A percentile compares a stretch with the other conserved stretches of the same genome.
Evolutionary conservation across 768 basidiomycete genomes (phyloP).

Genomic region (Suillus bovinus): DNA sequence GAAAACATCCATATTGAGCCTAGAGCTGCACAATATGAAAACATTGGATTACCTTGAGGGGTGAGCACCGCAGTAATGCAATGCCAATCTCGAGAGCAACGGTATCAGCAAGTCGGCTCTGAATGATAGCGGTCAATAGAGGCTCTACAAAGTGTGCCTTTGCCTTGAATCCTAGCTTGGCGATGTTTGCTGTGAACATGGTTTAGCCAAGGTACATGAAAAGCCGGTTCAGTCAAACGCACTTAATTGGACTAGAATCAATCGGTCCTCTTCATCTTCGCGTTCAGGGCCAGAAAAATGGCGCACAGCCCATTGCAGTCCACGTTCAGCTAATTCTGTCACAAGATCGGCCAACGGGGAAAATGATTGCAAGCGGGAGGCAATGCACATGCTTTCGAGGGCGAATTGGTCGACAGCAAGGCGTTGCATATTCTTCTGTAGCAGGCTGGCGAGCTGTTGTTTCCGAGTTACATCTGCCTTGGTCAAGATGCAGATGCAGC

Average conservation of each 20-base stretch:
- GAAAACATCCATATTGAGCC: constrained; percentile 1
- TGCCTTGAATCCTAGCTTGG: constrained; percentile 13
- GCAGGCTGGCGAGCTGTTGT: constrained; percentile 16
- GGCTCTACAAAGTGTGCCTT: constrained; percentile 72
- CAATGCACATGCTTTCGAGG: constrained; percentile 35
- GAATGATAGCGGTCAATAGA: constrained; percentile 61
- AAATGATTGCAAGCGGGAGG: constrained; percentile 24
- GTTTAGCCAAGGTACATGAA: constrained; percentile 1
- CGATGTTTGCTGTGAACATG: constrained; percentile 17
- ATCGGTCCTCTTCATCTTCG: constrained; percentile 18
- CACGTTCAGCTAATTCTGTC: constrained; percentile 41
- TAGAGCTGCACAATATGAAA: neutral
- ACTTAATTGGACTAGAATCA: constrained; percentile 40
- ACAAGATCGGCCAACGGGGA: constrained; percentile 26
- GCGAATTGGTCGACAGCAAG: constrained; percentile 29
- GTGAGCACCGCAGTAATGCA: constrained; percentile 38
- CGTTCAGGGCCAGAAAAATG: constrained; percentile 39
- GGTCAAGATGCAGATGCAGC: constrained; percentile 33
- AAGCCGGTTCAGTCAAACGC: constrained; percentile 15
- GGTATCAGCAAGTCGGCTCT: constrained; percentile 51
- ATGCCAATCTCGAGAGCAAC: constrained; percentile 45
- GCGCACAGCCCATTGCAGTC: constrained; percentile 55
- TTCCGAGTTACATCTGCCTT: constrained; percentile 24
- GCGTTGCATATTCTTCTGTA: constrained; percentile 30
- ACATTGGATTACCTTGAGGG: constrained; percentile 59